Evolutionary conservation across 352 stramenopile species (phyloP), one percentile per base, ranked within the genome.

Genomic region (Globisporangium cylindrosporum): DNA sequence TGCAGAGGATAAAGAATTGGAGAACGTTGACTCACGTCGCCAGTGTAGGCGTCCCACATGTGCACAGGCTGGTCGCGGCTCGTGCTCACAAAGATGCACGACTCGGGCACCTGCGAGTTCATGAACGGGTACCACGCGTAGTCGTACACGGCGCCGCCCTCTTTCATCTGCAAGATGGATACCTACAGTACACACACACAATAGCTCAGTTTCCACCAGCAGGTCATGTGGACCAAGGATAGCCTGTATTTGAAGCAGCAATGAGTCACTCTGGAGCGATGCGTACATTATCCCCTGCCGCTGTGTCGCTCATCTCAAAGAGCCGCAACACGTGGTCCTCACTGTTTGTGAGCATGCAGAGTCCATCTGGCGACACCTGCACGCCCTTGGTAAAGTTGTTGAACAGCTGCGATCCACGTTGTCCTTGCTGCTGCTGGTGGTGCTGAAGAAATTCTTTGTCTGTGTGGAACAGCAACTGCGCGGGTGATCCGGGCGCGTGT

Each of bases 31-130:
- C 51, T n/a, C 38, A 79, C 73, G 22, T 69, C 70, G 12, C 92
- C 92, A 0, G 76, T 97, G 72, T 94, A 97, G 38, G 92, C 92
- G 71, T 97, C 91, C 91, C 91, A 98, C 73, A 98, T 82, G 77
- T 97, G 91, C 58, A 97, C 77, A 3, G 92, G 92, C 29, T 95
- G 88, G 69, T 96, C 90, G 63, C 86, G 86, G 73, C 82, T 91
- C 32, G 89, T 94, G 69, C 73, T 90, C 58, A 93, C 73, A 74
- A 97, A 97, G 69, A 92, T 87, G 70, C 91, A 96, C 27, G 84
- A 91, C 57, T 71, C 76, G 9, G 90, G 89, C 53, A 93, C 76
- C 24, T 66, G 55, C 27, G 88, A 97, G 54, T 77, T 80, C 89
- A 97, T 96, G 72, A 85, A 89, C 8, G 89, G 89, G 56, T 94